These are phyloP conservation scores for Amanita brunnescens DNA, from an alignment of 768 basidiomycete species.

Conservation along the genomic window DNA sequence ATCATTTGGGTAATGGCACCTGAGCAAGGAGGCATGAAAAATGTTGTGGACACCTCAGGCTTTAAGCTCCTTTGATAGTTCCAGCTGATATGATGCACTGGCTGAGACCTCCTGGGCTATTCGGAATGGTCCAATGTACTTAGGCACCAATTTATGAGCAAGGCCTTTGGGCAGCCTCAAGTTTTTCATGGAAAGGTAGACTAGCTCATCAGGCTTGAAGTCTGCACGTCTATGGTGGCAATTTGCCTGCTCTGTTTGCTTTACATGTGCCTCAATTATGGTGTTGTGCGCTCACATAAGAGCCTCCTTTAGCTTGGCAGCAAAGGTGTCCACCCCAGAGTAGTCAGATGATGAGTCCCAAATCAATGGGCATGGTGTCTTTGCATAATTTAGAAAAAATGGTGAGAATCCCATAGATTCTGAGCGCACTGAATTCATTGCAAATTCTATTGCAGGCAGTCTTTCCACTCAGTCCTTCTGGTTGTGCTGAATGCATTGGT, in stretches of 20 bases:
- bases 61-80: too few species aligned
- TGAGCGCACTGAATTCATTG: conserved; percentile 25
- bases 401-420: conserved; percentile 27
- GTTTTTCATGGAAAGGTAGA: conserved; percentile 24
- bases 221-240: too few species aligned
- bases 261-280: conserved; percentile 12
- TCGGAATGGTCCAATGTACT: conserved; percentile 17
- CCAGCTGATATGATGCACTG: neutral
- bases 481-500: conserved; percentile 14
- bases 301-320: conserved; percentile 11
- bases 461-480: conserved; percentile 22
- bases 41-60: too few species aligned
- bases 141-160: conserved; percentile 25
- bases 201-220: too few species aligned
- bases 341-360: too few species aligned
- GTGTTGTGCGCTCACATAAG: conserved; percentile 22
- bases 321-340: conserved; percentile 5
- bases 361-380: conserved; percentile 1
- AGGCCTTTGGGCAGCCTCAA: conserved; percentile 15
- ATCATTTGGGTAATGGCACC: too few species aligned
- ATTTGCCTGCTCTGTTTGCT: conserved; percentile 6
- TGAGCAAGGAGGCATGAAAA: too few species aligned
- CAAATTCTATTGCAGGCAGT: conserved; percentile 26
- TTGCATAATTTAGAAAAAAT: conserved; percentile 18
- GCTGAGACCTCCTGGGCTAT: conserved; percentile 6